phyloP scores from a whole-genome alignment of 169 alveolate genomes.

The Plasmodium malariae region DNA sequence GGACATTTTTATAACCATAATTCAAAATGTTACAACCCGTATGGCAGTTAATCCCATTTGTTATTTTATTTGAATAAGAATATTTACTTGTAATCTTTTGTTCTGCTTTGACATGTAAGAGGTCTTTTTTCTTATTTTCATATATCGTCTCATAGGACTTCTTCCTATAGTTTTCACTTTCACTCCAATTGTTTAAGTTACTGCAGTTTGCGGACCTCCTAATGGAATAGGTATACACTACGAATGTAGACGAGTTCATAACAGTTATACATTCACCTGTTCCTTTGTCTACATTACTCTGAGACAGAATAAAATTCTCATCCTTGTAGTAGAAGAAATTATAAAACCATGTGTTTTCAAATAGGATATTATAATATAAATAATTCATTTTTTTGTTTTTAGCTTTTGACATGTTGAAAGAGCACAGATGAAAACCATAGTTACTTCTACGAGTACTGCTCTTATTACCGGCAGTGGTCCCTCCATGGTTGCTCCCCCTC shows the following conservation, averaged over 20 bases:
- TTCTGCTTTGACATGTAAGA: too few species aligned
- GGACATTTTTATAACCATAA: too few species aligned
- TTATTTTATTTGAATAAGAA: too few species aligned
- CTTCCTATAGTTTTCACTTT: too few species aligned
- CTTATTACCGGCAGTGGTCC: too few species aligned
- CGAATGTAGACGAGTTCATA: constrained; percentile 8
- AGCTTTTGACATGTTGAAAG: constrained; percentile 8
- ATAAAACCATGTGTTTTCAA: constrained; percentile 24
- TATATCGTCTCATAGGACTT: too few species aligned
- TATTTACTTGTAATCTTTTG: too few species aligned
- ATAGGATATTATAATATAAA: constrained; percentile 16
- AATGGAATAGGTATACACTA: constrained; percentile 29
- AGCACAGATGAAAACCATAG: constrained; percentile 20
- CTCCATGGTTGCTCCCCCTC: neutral
- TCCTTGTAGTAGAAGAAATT: constrained; percentile 14
- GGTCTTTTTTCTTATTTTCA: too few species aligned
- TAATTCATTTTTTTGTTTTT: constrained; percentile 17
- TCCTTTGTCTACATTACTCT: neutral
- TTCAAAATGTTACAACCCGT: too few species aligned
- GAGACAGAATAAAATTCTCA: neutral
- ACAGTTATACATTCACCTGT: constrained; percentile 2
- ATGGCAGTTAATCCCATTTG: too few species aligned
- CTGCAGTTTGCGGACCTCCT: neutral
- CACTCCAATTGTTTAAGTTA: too few species aligned
- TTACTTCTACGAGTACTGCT: too few species aligned